Evolutionary conservation across 2,329 filamentous ascomycete species (phyloP).

Genomic region (Fusarium succisae): DNA sequence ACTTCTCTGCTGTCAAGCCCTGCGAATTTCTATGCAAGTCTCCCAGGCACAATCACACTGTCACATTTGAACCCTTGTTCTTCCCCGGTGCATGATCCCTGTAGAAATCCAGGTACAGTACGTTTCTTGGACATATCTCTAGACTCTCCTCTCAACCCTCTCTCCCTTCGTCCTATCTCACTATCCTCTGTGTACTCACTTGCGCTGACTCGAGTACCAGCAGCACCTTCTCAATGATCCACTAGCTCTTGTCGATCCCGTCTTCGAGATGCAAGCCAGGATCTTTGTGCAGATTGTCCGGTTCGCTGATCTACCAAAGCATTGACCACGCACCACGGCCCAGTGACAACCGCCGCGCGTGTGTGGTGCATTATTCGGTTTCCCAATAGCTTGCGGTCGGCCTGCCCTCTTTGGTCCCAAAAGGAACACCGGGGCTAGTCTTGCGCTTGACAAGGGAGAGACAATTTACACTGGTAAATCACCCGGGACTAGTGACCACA

Average conservation of each 20-base stretch:
- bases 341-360: constrained; percentile 20
- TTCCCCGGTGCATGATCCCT: constrained; percentile 27
- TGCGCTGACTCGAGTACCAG: constrained; percentile 20
- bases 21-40: constrained; percentile 25
- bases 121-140: not conserved
- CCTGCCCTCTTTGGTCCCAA: constrained; percentile 22
- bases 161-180: not conserved
- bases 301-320: constrained; percentile 30
- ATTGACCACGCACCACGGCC: constrained; percentile 23
- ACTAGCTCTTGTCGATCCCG: constrained; percentile 32
- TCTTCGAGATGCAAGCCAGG: constrained; percentile 6
- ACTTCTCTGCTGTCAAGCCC: constrained; percentile 15
- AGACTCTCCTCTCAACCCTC: not conserved
- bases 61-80: constrained; percentile 29
- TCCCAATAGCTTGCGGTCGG: constrained; percentile 33
- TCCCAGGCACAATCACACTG: constrained; percentile 33
- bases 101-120: not conserved
- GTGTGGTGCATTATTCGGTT: constrained; percentile 9
- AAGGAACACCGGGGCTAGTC: constrained; percentile 9
- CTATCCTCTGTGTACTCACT: not conserved
- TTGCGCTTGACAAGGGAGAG: constrained; percentile 8
- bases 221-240: constrained; percentile 11
- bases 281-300: constrained; percentile 25
- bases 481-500: constrained; percentile 22
- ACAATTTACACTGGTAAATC: constrained; percentile 32